Evolutionary conservation across 768 basidiomycete genomes (phyloP).

Genomic region (Mycena floridula): DNA sequence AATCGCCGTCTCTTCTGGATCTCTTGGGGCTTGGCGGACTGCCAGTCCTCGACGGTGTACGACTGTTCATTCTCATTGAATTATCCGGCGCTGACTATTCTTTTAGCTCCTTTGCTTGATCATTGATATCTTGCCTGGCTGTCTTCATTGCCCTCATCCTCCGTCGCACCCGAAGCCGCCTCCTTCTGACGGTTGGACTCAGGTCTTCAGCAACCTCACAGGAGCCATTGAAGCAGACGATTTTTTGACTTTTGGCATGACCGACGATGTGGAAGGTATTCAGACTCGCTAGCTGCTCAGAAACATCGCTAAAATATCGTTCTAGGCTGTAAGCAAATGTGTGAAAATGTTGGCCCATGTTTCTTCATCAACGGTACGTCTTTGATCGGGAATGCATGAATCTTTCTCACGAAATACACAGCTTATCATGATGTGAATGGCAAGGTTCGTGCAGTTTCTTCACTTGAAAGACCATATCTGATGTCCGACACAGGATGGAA

Average conservation of each 20-base stretch:
- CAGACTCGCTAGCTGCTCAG: not conserved
- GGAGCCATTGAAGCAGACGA: constrained; percentile 8
- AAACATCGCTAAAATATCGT: not conserved
- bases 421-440: constrained; percentile 2
- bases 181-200: not conserved
- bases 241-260: constrained; percentile 7
- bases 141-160: constrained; percentile 1
- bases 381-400: not conserved
- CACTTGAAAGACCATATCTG: constrained; percentile 2
- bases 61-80: not conserved
- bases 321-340: constrained; percentile 8
- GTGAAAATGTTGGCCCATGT: constrained; percentile 3
- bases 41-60: not conserved
- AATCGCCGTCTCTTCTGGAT: not conserved
- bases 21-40: not conserved
- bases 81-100: too few species aligned
- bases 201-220: constrained; percentile 5
- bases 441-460: not conserved
- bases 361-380: constrained; percentile 7
- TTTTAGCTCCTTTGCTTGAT: not conserved
- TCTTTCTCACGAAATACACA: not conserved
- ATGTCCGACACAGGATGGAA: not conserved
- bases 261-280: constrained; percentile 11
- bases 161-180: not conserved
- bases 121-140: not conserved